These are phyloP conservation scores for Cokeromyces recurvatus DNA, from an alignment of 371 early-diverging fungal species.

Conservation along the genomic window DNA sequence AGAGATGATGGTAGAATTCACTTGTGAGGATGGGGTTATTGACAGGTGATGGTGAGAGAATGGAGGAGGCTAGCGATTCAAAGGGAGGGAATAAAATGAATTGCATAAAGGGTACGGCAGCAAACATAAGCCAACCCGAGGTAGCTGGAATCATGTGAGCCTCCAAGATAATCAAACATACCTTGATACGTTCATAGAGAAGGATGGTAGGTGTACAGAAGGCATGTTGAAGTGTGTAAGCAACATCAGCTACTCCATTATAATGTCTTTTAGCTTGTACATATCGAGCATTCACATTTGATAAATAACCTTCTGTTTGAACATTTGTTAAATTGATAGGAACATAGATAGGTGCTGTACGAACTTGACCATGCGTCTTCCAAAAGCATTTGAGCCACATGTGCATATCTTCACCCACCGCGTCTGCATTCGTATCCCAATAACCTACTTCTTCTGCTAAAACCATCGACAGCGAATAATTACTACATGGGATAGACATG, in stretches of 20 bases:
- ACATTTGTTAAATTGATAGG: conserved; percentile 76
- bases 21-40: conserved; percentile 41
- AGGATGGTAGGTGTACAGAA: conserved; percentile 30
- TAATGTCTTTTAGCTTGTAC: conserved; percentile 71
- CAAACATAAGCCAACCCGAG: conserved; percentile 58
- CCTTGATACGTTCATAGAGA: conserved; percentile 32
- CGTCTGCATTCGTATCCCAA: conserved; percentile 79
- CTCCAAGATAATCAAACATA: conserved; percentile 44
- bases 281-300: conserved; percentile 61
- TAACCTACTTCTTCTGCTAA: conserved; percentile 66
- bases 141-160: conserved; percentile 52
- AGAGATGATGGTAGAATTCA: conserved; percentile 38
- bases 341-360: conserved; percentile 64
- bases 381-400: conserved; percentile 83
- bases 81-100: conserved; percentile 43
- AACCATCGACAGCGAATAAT: conserved; percentile 68
- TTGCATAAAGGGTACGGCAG: conserved; percentile 52
- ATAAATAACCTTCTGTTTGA: conserved; percentile 54
- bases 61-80: conserved; percentile 20
- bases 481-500: conserved; percentile 70
- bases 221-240: conserved; percentile 42
- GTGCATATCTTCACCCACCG: conserved; percentile 83
- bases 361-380: conserved; percentile 62
- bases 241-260: conserved; percentile 56
- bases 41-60: conserved; percentile 34